Percentiles rank a stretch among this genome's conserved stretches.
Conservation (phyloP, 1,139 yeast genomes). For the Nakaseomyces nivariensis region DNA sequence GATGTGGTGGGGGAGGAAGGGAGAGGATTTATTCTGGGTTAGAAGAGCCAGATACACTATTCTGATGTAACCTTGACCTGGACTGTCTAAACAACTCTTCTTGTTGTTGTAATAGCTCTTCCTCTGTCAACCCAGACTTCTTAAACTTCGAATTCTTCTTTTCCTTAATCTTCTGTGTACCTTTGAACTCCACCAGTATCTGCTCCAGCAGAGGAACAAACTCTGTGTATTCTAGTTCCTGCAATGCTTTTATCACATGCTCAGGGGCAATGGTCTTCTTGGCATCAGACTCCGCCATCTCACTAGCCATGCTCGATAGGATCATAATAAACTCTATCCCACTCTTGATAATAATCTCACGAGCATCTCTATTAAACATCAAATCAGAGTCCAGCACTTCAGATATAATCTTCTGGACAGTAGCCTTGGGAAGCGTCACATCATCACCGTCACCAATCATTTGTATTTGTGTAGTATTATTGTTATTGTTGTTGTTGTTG, state of each 20-base stretch:
- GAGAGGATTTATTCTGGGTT: not conserved
- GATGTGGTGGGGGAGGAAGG: not conserved
- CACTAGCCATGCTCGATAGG: slow-evolving; percentile 85
- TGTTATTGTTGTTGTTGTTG: not conserved
- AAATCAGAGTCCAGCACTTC: slow-evolving; percentile 77
- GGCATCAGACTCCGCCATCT: slow-evolving; percentile 91
- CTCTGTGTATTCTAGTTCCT: slow-evolving; percentile 77
- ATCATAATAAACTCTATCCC: slow-evolving; percentile 95
- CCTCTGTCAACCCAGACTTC: slow-evolving; percentile 85
- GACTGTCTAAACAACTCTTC: slow-evolving; percentile 88
- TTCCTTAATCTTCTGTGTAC: slow-evolving; percentile 77
- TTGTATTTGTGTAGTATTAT: not conserved
- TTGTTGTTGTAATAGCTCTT: slow-evolving; percentile 83
- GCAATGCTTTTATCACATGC: slow-evolving; percentile 85
- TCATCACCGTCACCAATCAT: slow-evolving; percentile 19
- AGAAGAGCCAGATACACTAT: slow-evolving; percentile 16
- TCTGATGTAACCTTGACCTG: slow-evolving; percentile 59
- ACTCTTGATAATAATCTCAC: slow-evolving; percentile 92
- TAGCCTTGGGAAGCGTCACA: slow-evolving; percentile 39
- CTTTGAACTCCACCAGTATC: slow-evolving; percentile 79
- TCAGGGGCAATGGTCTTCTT: slow-evolving; percentile 96
- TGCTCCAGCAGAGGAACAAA: slow-evolving; percentile 77
- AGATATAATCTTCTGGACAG: slow-evolving; percentile 88
- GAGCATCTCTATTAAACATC: slow-evolving; percentile 83
- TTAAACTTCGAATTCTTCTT: slow-evolving; percentile 89